Conservation (phyloP, 164 flowering plant genomes). For the Echeveria elegans region DNA sequence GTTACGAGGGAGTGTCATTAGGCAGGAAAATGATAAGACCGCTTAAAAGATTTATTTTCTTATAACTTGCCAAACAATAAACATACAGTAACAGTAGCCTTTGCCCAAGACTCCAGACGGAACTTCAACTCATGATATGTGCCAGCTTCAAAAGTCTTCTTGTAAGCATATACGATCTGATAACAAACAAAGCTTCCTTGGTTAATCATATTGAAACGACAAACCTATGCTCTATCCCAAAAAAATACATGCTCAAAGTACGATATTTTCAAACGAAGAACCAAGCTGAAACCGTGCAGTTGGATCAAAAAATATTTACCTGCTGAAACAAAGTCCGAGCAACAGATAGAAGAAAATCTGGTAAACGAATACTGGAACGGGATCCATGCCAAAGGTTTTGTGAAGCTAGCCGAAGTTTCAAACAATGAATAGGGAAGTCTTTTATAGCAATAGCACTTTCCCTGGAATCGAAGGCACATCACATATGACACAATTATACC, state of each 20-base stretch:
- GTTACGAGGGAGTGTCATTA: not conserved
- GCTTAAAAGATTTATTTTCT: not conserved
- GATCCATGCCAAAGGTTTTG: slow-evolving; percentile 47
- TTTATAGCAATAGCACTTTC: slow-evolving; percentile 32
- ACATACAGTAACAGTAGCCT: slow-evolving; percentile 24
- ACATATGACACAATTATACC: not conserved
- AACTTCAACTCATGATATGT: slow-evolving; percentile 39
- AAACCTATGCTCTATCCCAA: not conserved
- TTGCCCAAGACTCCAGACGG: slow-evolving; percentile 21
- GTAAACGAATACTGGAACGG: slow-evolving; percentile 14
- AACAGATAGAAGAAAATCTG: slow-evolving; percentile 32
- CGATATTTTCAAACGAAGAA: not conserved
- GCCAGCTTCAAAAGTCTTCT: slow-evolving; percentile 52
- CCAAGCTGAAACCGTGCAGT: not conserved
- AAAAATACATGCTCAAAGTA: too few species aligned
- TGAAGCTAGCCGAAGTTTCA: slow-evolving; percentile 57
- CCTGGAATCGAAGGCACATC: slow-evolving; percentile 22
- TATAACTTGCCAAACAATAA: not conserved
- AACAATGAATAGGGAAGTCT: slow-evolving; percentile 34
- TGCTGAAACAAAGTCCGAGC: slow-evolving; percentile 57
- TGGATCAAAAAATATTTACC: slow-evolving; percentile 27
- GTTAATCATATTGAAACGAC: not conserved
- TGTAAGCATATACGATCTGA: slow-evolving; percentile 69
- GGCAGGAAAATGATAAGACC: not conserved
- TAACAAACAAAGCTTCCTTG: slow-evolving; percentile 8